These are phyloP conservation scores for Eutrema salsugineum DNA, from an alignment of 441 rosid genomes.

Conservation along the genomic window DNA sequence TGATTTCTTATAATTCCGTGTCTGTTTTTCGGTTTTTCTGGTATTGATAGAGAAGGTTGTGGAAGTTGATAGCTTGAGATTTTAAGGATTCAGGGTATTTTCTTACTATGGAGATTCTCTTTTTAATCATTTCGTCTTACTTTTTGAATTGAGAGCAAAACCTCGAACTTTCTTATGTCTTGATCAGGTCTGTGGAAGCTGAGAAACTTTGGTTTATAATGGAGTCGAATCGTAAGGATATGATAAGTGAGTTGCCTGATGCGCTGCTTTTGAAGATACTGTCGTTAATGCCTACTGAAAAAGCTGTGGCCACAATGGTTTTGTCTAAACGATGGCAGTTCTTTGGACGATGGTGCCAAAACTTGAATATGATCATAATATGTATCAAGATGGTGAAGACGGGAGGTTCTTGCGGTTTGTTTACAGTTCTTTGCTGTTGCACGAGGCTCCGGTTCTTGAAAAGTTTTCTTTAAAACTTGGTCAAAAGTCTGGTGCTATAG, in stretches of 20 bases:
- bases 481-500: not conserved
- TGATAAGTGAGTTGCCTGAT: not conserved
- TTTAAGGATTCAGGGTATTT: not conserved
- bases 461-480: not conserved
- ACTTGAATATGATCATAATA: not conserved
- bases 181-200: too few relatives aligned
- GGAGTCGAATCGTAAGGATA: not conserved
- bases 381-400: not conserved
- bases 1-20: not conserved
- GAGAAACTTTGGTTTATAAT: not conserved
- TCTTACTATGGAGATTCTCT: too few relatives aligned
- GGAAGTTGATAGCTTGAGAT: not conserved
- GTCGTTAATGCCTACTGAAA: not conserved
- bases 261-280: not conserved
- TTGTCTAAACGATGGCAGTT: slow-evolving; percentile 8
- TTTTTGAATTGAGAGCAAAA: not conserved
- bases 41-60: too few relatives aligned
- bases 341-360: not conserved
- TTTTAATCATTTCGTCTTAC: too few relatives aligned
- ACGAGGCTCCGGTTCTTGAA: not conserved
- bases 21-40: too few relatives aligned
- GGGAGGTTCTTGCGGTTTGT: not conserved
- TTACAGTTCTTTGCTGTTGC: not conserved
- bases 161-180: not conserved
- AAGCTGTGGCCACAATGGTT: slow-evolving; percentile 1